Base-by-base conservation (phyloP, 192 early-diverging fungal species). In the Funneliformis geosporum region DNA sequence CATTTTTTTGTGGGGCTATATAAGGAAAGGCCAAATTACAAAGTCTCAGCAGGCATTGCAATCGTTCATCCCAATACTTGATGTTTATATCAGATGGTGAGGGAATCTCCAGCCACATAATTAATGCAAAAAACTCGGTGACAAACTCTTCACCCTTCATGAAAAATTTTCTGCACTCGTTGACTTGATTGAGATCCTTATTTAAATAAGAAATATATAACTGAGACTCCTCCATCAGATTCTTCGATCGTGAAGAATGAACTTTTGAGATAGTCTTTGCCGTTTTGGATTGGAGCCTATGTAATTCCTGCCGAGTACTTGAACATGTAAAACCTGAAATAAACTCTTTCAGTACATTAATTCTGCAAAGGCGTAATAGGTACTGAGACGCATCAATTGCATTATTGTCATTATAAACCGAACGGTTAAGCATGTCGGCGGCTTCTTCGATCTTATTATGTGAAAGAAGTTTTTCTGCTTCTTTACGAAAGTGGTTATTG, bases 171-270 rank as follows among this genome's bases (percentile, higher is more conserved):
- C 55, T 46, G 10, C 10, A 55, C 4, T 74, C 33, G 10, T 59
- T 4, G n/a, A 75, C 33, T 18, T 5, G 5, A 23, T 40, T 14
- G 4, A 75, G 73, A 40, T 75, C 73, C 60, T 5, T 39, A 38
- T 40, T 25, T 40, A 75, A 75, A 60, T 75, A 75, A 33, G 33
- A 28, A 40, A 8, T 1, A 62, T 75, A 75, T 75, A 75, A 42
- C n/a, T 18, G 50, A 21, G 61, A 59, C 10, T 75, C 55, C 61
- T 40, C 27, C 47, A 8, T 33, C 69, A 10, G 14, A 8, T 0
- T 43, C 46, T 47, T 47, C 11, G 9, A 2, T 0, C 27, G 7
- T 38, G 23, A 21, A 18, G 50, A 60, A 39, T 75, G 28, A 23
- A 60, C 14, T 75, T 40, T 60, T 27, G 0, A 10, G 7, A 28